A percentile compares a stretch with the other conserved stretches of the same genome.
Conservation (phyloP, 73 alveolate genomes). For the Tetrahymena elliotti region DNA sequence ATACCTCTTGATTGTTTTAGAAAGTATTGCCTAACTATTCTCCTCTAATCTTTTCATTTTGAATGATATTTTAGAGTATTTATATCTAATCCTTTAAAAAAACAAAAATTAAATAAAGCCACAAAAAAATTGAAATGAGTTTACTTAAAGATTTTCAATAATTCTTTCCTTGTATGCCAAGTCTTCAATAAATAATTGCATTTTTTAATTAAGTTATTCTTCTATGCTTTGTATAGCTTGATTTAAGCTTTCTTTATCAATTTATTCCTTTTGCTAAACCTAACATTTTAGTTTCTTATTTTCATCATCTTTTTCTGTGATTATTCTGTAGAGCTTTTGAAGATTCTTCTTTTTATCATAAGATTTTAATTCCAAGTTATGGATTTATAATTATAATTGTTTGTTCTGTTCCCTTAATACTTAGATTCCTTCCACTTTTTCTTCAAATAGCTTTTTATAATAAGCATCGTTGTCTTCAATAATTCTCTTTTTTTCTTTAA, state of each 20-base stretch:
- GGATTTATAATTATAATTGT: neutral
- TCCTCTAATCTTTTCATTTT: neutral
- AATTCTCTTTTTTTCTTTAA: neutral
- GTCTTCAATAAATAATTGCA: neutral
- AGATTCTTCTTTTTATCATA: neutral
- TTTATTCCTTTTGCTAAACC: neutral
- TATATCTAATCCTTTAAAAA: neutral
- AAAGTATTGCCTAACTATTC: neutral
- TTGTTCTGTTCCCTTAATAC: neutral
- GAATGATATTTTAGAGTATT: neutral
- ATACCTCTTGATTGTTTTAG: neutral
- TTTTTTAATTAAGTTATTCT: neutral
- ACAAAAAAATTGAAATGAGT: neutral
- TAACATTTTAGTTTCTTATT: neutral
- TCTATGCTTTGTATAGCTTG: neutral
- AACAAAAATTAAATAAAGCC: neutral
- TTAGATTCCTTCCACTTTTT: neutral
- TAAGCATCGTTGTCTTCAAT: neutral
- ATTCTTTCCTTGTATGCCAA: neutral
- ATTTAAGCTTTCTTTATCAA: neutral
- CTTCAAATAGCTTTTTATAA: neutral
- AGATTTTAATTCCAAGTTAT: neutral
- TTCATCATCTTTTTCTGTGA: neutral
- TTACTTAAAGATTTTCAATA: neutral
- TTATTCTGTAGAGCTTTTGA: neutral